phyloP scores from a whole-genome alignment of 352 stramenopile species.

The Discostella stelligera region DNA sequence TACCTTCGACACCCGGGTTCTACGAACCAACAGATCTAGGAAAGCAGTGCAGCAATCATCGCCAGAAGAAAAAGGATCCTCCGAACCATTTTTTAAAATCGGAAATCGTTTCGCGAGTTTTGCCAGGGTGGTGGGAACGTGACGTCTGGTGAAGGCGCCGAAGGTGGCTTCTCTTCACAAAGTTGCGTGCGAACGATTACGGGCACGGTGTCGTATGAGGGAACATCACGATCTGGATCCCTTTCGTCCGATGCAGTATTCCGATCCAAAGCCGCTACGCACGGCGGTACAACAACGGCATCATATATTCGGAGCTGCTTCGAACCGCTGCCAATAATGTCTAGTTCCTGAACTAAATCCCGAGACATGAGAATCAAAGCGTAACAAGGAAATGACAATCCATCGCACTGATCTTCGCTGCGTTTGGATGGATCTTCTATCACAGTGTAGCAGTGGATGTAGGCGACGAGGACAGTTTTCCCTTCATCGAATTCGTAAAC shows the following conservation, averaged over 20 bases:
- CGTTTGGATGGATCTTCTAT: not conserved
- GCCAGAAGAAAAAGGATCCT: not conserved
- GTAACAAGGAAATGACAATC: conserved; percentile 24
- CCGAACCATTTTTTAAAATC: not conserved
- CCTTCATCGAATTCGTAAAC: conserved; percentile 10
- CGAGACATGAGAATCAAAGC: conserved; percentile 36
- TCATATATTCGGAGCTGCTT: conserved; percentile 46
- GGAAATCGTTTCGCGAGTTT: not conserved
- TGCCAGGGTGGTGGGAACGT: conserved; percentile 20
- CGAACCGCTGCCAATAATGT: conserved; percentile 1
- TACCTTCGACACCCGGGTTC: not conserved
- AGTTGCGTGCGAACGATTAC: conserved; percentile 38
- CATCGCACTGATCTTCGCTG: not conserved
- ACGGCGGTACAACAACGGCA: conserved; percentile 31
- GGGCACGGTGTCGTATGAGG: conserved; percentile 13
- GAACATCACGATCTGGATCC: not conserved
- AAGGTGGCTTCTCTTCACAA: conserved; percentile 26
- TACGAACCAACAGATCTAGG: too few relatives aligned
- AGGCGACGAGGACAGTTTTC: conserved; percentile 24
- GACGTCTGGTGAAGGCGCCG: conserved; percentile 13
- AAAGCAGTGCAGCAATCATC: too few relatives aligned
- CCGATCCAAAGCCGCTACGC: not conserved
- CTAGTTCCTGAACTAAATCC: conserved; percentile 26
- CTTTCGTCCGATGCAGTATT: not conserved
- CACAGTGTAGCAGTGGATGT: conserved; percentile 29